These are phyloP conservation scores for Xylaria sp. DNA, from an alignment of 2,329 filamentous ascomycete genomes.

Conservation along the genomic window DNA sequence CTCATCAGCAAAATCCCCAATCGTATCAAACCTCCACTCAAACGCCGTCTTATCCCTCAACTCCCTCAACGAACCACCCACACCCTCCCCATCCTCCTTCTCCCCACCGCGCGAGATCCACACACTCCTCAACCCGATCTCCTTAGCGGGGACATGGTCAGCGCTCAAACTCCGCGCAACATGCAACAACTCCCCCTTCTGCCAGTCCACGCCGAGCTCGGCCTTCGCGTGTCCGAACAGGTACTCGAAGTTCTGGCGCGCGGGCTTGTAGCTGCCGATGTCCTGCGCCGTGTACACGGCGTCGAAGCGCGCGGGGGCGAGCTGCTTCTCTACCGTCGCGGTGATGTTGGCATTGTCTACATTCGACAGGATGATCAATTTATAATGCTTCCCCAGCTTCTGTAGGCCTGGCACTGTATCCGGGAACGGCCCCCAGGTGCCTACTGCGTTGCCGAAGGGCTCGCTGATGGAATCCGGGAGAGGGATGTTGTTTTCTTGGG, in stretches of 20 bases:
- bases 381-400: conserved; percentile 61
- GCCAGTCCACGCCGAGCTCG: conserved; percentile 63
- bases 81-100: conserved; percentile 34
- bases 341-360: conserved; percentile 51
- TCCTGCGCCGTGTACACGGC: conserved; percentile 76
- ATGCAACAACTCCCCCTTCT: conserved; percentile 68
- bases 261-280: conserved; percentile 78
- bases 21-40: conserved; percentile 53
- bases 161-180: conserved; percentile 75
- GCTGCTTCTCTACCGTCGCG: conserved; percentile 47
- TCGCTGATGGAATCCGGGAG: conserved; percentile 55
- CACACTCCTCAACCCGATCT: conserved; percentile 67
- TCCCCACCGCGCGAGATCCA: conserved; percentile 72
- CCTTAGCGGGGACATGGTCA: conserved; percentile 73
- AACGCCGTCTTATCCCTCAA: conserved; percentile 49
- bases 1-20: conserved; percentile 55
- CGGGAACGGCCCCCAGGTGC: conserved; percentile 65
- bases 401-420: conserved; percentile 67
- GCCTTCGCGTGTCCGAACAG: conserved; percentile 64
- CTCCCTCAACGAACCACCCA: conserved; percentile 36
- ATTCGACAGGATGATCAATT: conserved; percentile 69
- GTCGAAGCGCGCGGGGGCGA: conserved; percentile 67
- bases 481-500: conserved; percentile 55
- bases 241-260: conserved; percentile 72
- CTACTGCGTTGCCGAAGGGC: conserved; percentile 63